Evolutionary conservation across 1,284 basidiomycete species (phyloP).

Genomic region (Sanghuangporus baumii): DNA sequence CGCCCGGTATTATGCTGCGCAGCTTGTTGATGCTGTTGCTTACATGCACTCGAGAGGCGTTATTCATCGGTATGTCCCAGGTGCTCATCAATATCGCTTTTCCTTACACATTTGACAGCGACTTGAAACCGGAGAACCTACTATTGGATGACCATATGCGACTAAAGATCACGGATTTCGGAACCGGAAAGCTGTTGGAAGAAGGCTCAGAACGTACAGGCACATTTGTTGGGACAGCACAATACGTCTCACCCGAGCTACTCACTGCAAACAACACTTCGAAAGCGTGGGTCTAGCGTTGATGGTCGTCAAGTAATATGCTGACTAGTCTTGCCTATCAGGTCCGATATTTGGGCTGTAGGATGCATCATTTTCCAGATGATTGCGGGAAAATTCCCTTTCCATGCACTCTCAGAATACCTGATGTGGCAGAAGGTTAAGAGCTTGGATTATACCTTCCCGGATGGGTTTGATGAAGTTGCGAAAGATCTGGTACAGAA

Average conservation of each 20-base stretch:
- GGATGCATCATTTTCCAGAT: conserved; percentile 97
- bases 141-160: conserved; percentile 81
- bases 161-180: conserved; percentile 96
- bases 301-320: not conserved
- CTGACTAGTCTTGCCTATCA: conserved; percentile 31
- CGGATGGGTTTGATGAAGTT: conserved; percentile 63
- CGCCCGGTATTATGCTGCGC: conserved; percentile 80
- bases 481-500: conserved; percentile 63
- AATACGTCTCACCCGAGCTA: conserved; percentile 94
- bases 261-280: conserved; percentile 72
- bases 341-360: conserved; percentile 96
- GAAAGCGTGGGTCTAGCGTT: conserved; percentile 44
- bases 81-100: not conserved
- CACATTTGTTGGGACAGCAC: conserved; percentile 95
- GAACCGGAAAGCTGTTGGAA: conserved; percentile 86
- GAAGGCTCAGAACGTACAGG: conserved; percentile 52
- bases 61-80: conserved; percentile 64
- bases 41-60: conserved; percentile 89
- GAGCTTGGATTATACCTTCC: conserved; percentile 66
- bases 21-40: conserved; percentile 81
- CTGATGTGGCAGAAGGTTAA: conserved; percentile 80
- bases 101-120: conserved; percentile 34
- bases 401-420: conserved; percentile 82
- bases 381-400: conserved; percentile 90
- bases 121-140: conserved; percentile 92